Percentiles rank a stretch among this genome's conserved stretches.
phyloP scores from a whole-genome alignment of 305 asterid genomes.

The Ajuga reptans region DNA sequence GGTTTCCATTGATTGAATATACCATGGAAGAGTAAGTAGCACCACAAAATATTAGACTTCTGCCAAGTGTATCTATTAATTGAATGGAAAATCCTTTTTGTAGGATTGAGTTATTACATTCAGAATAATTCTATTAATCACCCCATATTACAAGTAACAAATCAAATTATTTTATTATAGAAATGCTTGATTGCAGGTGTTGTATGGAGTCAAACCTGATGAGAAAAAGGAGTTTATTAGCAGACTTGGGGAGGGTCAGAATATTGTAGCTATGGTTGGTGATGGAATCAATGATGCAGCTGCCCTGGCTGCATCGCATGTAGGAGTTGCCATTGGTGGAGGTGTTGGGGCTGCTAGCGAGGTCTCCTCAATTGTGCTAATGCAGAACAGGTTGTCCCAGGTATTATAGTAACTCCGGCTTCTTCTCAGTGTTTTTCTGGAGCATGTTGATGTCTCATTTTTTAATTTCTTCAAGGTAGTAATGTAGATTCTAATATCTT shows the following conservation, averaged over 20 bases:
- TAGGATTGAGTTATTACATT: background rate
- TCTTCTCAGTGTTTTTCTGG: constrained; percentile 7
- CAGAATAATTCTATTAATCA: background rate
- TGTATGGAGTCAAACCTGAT: constrained; percentile 82
- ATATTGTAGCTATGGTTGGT: constrained; percentile 95
- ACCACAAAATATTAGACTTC: background rate
- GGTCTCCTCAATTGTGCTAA: constrained; percentile 86
- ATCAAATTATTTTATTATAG: background rate
- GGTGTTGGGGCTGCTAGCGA: constrained; percentile 99
- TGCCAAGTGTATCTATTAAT: background rate
- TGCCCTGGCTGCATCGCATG: constrained; percentile 89
- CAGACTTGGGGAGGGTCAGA: constrained; percentile 57
- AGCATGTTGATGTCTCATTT: background rate
- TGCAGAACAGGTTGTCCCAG: constrained; percentile 91
- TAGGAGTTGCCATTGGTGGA: constrained; percentile 88
- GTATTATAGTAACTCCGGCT: constrained; percentile 27
- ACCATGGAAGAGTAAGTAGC: background rate
- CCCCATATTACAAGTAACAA: background rate
- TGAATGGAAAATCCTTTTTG: background rate
- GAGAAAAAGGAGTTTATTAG: constrained; percentile 67
- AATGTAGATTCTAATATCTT: background rate
- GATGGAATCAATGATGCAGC: constrained; percentile 99
- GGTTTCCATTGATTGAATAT: background rate
- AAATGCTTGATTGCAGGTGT: constrained; percentile 50
- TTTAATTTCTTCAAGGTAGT: background rate